Evolutionary conservation across 179 eudicot genomes (phyloP), one percentile per base, ranked within the genome.

Genomic region (Carnegiea gigantea): DNA sequence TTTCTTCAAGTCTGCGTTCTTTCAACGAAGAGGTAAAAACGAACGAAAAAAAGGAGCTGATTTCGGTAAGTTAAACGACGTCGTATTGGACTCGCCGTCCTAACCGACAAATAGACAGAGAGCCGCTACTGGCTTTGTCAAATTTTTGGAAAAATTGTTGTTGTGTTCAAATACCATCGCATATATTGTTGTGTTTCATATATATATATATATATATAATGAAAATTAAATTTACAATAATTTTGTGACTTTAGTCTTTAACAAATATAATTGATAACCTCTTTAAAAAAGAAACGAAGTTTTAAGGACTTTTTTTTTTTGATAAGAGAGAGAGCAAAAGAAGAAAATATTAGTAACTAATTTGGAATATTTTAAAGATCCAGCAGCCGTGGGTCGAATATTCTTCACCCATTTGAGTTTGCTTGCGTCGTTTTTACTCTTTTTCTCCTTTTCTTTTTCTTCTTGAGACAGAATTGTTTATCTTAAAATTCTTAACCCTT

Each of bases 1-100:
- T 5, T n/a, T 68, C 46, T 26, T 40, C 28, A 70, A 48, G 17
- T 62, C 54, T 82, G 87, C 84, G 87, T 85, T 23, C 46, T 75
- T 68, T 82, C 28, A 82, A 85, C 84, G 87, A 75, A 85, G 57
- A 6, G 79, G 24, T 51, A 17, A 51, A 51, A 51, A 12, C 0
- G 14, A 1, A 0, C 0, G 17, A 60, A 43, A 33, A 30, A 5
- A 15, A 24, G 12, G 78, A 10, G 64, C 49, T 54, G 49, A 54
- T 49, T 26, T 24, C 3, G 24, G 9, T 11, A 18, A n/a, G 10
- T 59, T 6, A 46, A 21, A 84, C 84, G 84, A 49, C 77, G 81
- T 81, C 83, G 86, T 57, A 21, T 79, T 0, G 1, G 18, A 2
- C 8, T 20, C 33, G 40, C 5, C 0, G 3, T 60, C 23, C 79